Conservation (phyloP, 2,329 filamentous ascomycete genomes). For the Chrysoporthe puriensis region DNA sequence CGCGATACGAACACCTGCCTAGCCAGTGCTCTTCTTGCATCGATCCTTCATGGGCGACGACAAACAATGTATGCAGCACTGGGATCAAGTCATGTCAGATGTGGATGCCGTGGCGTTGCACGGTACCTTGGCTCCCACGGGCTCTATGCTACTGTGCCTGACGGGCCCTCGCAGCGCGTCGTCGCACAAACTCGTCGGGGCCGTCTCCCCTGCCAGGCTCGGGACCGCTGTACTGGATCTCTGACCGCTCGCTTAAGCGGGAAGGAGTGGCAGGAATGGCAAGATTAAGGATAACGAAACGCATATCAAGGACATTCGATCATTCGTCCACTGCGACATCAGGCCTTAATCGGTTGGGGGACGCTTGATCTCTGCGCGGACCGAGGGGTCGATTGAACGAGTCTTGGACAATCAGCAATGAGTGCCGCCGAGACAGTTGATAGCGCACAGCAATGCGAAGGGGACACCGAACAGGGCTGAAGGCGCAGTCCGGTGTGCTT, state of each 20-base stretch:
- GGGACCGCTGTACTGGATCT: conserved; percentile 1
- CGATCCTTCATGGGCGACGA: neutral
- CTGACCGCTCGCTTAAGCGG: neutral
- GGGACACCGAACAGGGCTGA: conserved; percentile 10
- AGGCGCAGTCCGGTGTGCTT: neutral
- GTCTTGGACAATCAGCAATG: neutral
- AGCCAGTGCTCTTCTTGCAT: neutral
- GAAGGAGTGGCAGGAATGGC: neutral
- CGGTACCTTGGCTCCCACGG: neutral
- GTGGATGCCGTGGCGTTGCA: neutral
- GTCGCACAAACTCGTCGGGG: neutral
- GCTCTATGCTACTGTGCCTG: neutral
- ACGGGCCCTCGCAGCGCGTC: neutral
- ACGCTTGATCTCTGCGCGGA: neutral
- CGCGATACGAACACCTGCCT: conserved; percentile 6
- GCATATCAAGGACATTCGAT: neutral
- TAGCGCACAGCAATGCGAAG: neutral
- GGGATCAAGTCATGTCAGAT: conserved; percentile 3
- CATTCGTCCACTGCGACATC: neutral
- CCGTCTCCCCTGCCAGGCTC: neutral
- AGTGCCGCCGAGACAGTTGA: neutral
- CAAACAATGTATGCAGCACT: neutral
- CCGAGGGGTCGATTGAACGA: neutral
- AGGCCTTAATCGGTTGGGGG: neutral
- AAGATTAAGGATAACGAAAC: neutral